phyloP scores from a whole-genome alignment of 2,329 filamentous ascomycete genomes.

The Aphanoascus verrucosus region DNA sequence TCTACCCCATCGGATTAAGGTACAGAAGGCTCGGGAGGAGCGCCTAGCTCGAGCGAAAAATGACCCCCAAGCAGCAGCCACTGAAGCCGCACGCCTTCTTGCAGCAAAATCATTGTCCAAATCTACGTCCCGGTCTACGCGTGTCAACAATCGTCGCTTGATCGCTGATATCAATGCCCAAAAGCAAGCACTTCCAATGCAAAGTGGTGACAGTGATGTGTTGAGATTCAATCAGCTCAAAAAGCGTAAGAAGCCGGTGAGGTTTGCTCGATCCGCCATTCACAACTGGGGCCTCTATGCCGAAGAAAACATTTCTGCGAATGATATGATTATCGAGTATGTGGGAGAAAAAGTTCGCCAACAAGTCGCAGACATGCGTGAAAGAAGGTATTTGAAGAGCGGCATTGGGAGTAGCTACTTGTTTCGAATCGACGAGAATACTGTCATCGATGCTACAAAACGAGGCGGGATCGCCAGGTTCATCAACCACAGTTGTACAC shows the following conservation, averaged over 20 bases:
- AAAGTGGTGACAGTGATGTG: constrained; percentile 73
- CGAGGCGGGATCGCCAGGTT: constrained; percentile 96
- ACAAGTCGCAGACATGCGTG: constrained; percentile 91
- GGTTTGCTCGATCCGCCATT: constrained; percentile 93
- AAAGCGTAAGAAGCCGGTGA: constrained; percentile 98
- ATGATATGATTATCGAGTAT: constrained; percentile 99
- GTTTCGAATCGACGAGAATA: constrained; percentile 96
- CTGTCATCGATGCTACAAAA: constrained; percentile 95
- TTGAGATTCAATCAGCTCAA: constrained; percentile 98
- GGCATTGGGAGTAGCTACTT: constrained; percentile 96
- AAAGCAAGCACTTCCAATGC: constrained; percentile 60
- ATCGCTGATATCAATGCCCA: constrained; percentile 93
- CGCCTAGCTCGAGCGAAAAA: constrained; percentile 62
- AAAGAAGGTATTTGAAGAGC: constrained; percentile 84
- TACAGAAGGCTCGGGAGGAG: constrained; percentile 82
- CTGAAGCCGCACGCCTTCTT: constrained; percentile 60
- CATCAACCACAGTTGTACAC: constrained; percentile 96
- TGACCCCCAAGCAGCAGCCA: constrained; percentile 54
- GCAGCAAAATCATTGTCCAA: constrained; percentile 74
- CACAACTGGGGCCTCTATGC: constrained; percentile 98
- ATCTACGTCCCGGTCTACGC: constrained; percentile 82
- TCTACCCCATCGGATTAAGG: constrained; percentile 91
- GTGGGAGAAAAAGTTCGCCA: constrained; percentile 96
- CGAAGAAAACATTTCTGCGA: constrained; percentile 91
- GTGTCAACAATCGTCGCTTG: constrained; percentile 88